Evolutionary conservation across 345 rosid species (phyloP), one percentile per base, ranked within the genome.

Genomic region (Pistacia vera): DNA sequence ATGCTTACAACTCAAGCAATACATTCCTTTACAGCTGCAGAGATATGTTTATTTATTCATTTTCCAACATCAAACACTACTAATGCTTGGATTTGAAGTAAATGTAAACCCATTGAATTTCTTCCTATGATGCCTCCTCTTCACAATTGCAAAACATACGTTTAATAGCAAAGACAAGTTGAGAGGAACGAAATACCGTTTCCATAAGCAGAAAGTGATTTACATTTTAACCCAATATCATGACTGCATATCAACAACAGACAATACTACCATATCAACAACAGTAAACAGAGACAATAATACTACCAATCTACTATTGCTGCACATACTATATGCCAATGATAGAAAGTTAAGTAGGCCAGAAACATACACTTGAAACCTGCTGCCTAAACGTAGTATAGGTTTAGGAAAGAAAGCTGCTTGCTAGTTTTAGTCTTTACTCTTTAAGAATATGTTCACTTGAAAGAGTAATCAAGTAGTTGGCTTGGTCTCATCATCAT

Each of bases 1-100:
- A 60, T 79, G 59, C 84, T 83, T 83, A 7, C 16, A 68, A 20
- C 63, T 60, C 63, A 77, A 83, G 80, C 73, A 66, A 79, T 63
- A 36, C 63, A 57, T 57, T 71, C 79, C 69, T 77, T 62, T 33
- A 70, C 41, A 59, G 56, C 65, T 51, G 69, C 63, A 20, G n/a
- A 57, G 33, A 17, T 16, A 12, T 6, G 16, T 3, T 0, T 35
- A 46, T 17, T 71, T 38, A 36, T 77, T 54, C 41, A 66, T 49
- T 65, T 71, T 66, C 38, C 11, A 25, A 3, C 51, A 30, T 25
- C 25, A 25, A 25, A 25, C 25, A 25, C 25, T 25, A 25, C 25
- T 25, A 25, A 25, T 25, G 25, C 25, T 25, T 25, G 25, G 25
- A 25, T 25, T 25, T 25, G 25, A 25, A 25, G 25, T 25, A 25